These are phyloP conservation scores for Lasiosphaeria miniovina DNA, from an alignment of 495 filamentous ascomycete species.

Conservation along the genomic window DNA sequence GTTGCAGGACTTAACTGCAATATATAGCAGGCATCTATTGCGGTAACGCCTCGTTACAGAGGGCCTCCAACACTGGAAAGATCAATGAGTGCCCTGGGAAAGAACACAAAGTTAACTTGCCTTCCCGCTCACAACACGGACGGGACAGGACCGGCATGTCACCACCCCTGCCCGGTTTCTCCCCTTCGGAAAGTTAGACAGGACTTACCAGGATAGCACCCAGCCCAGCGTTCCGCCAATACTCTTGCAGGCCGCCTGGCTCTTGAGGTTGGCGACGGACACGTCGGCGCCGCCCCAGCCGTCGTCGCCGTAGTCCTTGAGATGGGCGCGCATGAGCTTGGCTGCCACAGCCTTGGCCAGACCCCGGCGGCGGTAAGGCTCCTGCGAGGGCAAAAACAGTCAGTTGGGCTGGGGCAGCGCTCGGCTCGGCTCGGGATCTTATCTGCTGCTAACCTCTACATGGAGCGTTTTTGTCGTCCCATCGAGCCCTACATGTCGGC, in stretches of 20 bases:
- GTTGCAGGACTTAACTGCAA: too few species aligned
- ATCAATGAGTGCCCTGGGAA: constrained; percentile 24
- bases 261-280: constrained; percentile 35
- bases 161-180: neutral
- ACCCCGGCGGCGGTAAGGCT: constrained; percentile 40
- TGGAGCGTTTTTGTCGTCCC: constrained; percentile 34
- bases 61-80: constrained; percentile 14
- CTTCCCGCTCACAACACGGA: too few species aligned
- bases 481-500: constrained; percentile 22
- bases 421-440: neutral
- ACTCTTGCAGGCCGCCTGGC: constrained; percentile 43
- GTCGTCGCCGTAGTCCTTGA: constrained; percentile 37
- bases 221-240: constrained; percentile 39
- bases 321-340: constrained; percentile 39
- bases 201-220: constrained; percentile 43
- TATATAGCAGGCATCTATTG: too few species aligned
- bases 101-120: neutral
- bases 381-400: constrained; percentile 22
- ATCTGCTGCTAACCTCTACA: constrained; percentile 29
- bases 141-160: too few species aligned
- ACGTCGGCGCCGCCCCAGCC: constrained; percentile 44
- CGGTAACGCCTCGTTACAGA: constrained; percentile 5
- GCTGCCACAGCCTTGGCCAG: constrained; percentile 43
- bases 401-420: neutral
- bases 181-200: neutral